Base-by-base conservation (phyloP, 768 basidiomycete genomes). In the Coprinopsis marcescibilis region DNA sequence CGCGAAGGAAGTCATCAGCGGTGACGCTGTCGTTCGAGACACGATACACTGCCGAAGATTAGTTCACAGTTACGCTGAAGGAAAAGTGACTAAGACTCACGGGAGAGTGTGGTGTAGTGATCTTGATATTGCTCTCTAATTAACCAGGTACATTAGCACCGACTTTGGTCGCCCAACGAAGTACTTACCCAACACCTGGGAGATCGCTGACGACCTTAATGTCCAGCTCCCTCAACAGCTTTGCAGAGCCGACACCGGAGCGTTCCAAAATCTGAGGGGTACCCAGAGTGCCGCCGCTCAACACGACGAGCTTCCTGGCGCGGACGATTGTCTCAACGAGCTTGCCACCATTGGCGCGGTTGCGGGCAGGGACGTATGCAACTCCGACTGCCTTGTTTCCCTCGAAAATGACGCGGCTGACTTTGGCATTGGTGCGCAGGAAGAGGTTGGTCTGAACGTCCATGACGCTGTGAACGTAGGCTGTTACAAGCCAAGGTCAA, bases 261-360 rank as follows among this genome's bases (percentile, higher is more conserved):
- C 82, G 79, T 65, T 85, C 83, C 45, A 85, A 68, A 53, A 86
- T 84, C 68, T 80, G 83, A 12, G 83, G 83, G 1, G 79, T 83
- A 17, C 83, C 83, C 12, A 85, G 75, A 3, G 83, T 85, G 3
- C 83, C 82, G 24, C 73, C 73, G 56, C 78, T 78, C 32, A 85
- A 35, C 10, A 85, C 80, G 53, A 85, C 83, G 57, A 65, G 75
- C 62, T 83, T 84, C 59, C 81, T 74, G 1, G 81, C 81, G 51
- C 71, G 70, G 48, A 83, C 82, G 47, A 83, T 77, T 3, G 78
- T 83, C 65, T 85, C 83, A 42, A 63, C 61, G 37, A 80, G 55
- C 51, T 75, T 60, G 17, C 68, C 80, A 13, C 60, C 65, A 54
- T 81, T 68, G 6, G 62, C 72, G 34, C 81, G 73, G 63, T 83